Percentiles rank a stretch among this genome's conserved stretches.
Conservation (phyloP, 768 basidiomycete genomes). For the Tremella mesenterica region DNA sequence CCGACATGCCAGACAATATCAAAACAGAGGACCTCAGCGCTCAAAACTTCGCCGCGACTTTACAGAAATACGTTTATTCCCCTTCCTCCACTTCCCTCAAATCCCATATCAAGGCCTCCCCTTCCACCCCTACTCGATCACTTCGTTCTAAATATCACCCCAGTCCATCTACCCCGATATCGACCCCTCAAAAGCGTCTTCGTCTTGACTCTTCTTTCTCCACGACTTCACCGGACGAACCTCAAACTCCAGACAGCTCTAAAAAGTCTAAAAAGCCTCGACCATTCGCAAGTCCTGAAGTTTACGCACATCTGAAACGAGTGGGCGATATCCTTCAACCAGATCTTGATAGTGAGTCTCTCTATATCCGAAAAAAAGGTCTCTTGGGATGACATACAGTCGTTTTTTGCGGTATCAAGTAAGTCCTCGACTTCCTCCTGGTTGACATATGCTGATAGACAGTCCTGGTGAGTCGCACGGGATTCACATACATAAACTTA, state of each 20-base stretch:
- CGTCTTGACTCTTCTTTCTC: neutral
- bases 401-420: slow-evolving; percentile 82
- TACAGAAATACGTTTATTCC: neutral
- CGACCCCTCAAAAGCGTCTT: neutral
- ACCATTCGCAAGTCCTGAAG: slow-evolving; percentile 52
- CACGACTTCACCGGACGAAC: neutral
- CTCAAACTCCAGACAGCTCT: neutral
- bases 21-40: too few relatives aligned
- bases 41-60: too few relatives aligned
- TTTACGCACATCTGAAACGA: slow-evolving; percentile 51
- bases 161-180: neutral
- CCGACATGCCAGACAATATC: too few relatives aligned
- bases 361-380: neutral
- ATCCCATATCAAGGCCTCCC: neutral
- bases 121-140: neutral
- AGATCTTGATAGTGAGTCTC: slow-evolving; percentile 54
- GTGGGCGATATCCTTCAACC: slow-evolving; percentile 53
- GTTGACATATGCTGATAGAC: neutral
- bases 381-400: slow-evolving; percentile 48
- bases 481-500: neutral
- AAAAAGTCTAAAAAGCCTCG: slow-evolving; percentile 33
- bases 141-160: neutral
- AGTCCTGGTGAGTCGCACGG: slow-evolving; percentile 17
- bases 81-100: neutral
- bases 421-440: slow-evolving; percentile 17